Conservation (phyloP, 2,329 filamentous ascomycete genomes). For the Claviceps sorghi region DNA sequence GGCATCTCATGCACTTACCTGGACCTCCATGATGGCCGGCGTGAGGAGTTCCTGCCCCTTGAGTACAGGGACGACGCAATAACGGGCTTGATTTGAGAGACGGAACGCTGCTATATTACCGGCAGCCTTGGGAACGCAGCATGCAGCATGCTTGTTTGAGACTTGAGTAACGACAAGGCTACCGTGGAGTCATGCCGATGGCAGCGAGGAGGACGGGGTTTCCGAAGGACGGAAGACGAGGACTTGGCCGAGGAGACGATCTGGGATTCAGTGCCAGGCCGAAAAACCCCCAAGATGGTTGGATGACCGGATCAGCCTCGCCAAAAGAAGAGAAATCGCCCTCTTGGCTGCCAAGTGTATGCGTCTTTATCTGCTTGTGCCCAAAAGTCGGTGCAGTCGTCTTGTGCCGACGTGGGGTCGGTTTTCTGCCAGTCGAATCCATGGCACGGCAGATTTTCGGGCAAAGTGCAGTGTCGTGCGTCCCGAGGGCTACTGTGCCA, state of each 20-base stretch:
- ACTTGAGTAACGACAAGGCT: constrained; percentile 21
- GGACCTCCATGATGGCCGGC: constrained; percentile 29
- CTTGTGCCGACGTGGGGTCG: constrained; percentile 22
- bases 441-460: constrained; percentile 17
- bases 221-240: neutral
- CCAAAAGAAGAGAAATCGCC: neutral
- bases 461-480: constrained; percentile 5
- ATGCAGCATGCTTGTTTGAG: constrained; percentile 27
- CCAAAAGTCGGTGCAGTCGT: constrained; percentile 25
- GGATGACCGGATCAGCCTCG: constrained; percentile 1
- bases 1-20: constrained; percentile 22
- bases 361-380: constrained; percentile 25
- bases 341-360: constrained; percentile 8
- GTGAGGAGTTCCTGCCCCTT: constrained; percentile 1
- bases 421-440: constrained; percentile 3
- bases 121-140: constrained; percentile 26
- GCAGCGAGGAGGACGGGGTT: constrained; percentile 6
- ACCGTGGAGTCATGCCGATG: constrained; percentile 27
- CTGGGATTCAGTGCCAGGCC: constrained; percentile 1
- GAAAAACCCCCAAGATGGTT: neutral
- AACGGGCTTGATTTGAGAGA: constrained; percentile 7
- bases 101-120: constrained; percentile 27
- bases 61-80: constrained; percentile 6
- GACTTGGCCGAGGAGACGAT: neutral
- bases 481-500: neutral